phyloP scores from a whole-genome alignment of 345 rosid genomes.

The Acer saccharum region DNA sequence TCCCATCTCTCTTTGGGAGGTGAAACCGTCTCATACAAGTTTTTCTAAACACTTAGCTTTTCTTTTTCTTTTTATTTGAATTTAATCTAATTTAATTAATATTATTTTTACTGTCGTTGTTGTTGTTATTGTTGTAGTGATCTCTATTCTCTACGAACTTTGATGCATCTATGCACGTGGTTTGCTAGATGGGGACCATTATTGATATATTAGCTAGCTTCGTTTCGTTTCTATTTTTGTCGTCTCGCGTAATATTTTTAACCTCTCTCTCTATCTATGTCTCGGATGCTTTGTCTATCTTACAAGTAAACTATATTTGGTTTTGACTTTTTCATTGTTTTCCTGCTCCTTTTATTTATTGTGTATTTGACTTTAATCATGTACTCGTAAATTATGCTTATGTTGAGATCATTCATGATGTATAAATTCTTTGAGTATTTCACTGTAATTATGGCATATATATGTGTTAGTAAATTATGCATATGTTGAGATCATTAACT shows the following conservation, averaged over 20 bases:
- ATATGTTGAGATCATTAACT: background rate
- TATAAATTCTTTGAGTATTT: no score
- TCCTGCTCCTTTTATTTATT: background rate
- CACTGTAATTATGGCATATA: no score
- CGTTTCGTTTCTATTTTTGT: background rate
- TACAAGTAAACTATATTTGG: background rate
- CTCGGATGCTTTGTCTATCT: constrained; percentile 9
- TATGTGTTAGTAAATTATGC: no score
- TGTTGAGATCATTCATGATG: no score
- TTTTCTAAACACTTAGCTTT: background rate
- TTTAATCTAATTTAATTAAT: no score
- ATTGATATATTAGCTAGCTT: background rate
- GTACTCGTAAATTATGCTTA: no score
- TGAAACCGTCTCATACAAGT: no score
- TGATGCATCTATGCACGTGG: constrained; percentile 66
- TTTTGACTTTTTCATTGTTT: constrained; percentile 17
- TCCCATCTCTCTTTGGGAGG: no score
- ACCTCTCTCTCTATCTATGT: no score
- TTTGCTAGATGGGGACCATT: constrained; percentile 39
- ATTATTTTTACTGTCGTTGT: no score
- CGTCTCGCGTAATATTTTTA: background rate
- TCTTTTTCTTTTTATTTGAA: background rate
- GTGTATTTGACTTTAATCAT: background rate
- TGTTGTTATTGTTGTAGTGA: background rate
- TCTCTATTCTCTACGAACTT: constrained; percentile 37